These are phyloP conservation scores for Pistacia atlantica DNA, from an alignment of 345 rosid genomes.

Conservation along the genomic window DNA sequence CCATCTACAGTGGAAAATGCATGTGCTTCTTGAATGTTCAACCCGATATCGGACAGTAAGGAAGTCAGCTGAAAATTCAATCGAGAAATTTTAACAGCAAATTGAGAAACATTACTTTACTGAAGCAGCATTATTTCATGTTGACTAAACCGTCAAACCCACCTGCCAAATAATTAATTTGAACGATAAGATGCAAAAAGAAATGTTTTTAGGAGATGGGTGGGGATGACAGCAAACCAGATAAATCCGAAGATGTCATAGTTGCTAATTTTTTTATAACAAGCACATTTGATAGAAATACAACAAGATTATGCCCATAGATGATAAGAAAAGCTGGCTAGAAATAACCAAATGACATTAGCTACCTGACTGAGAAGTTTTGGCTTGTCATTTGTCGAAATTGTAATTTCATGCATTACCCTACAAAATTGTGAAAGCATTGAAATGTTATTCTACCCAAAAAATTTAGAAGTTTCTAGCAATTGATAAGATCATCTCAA, in stretches of 20 bases:
- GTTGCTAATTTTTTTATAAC: slow-evolving; percentile 4
- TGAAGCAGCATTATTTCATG: background rate
- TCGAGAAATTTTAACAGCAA: slow-evolving; percentile 4
- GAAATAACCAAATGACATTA: slow-evolving; percentile 17
- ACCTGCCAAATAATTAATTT: background rate
- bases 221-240: background rate
- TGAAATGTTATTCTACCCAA: slow-evolving; percentile 12
- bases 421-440: slow-evolving; percentile 35
- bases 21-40: slow-evolving; percentile 81
- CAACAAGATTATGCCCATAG: slow-evolving; percentile 10
- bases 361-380: slow-evolving; percentile 69
- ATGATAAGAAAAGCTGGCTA: slow-evolving; percentile 16
- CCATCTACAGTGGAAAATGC: slow-evolving; percentile 71
- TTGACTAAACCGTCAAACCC: background rate
- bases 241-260: background rate
- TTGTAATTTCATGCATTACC: slow-evolving; percentile 72
- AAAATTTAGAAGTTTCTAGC: background rate
- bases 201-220: background rate
- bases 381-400: slow-evolving; percentile 67
- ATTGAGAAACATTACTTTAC: background rate
- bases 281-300: background rate
- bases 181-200: slow-evolving; percentile 4
- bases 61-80: slow-evolving; percentile 59
- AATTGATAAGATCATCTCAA: slow-evolving; percentile 4
- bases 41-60: slow-evolving; percentile 59